phyloP scores from a whole-genome alignment of 2,329 filamentous ascomycete species.

The Neofusicoccum ribis region DNA sequence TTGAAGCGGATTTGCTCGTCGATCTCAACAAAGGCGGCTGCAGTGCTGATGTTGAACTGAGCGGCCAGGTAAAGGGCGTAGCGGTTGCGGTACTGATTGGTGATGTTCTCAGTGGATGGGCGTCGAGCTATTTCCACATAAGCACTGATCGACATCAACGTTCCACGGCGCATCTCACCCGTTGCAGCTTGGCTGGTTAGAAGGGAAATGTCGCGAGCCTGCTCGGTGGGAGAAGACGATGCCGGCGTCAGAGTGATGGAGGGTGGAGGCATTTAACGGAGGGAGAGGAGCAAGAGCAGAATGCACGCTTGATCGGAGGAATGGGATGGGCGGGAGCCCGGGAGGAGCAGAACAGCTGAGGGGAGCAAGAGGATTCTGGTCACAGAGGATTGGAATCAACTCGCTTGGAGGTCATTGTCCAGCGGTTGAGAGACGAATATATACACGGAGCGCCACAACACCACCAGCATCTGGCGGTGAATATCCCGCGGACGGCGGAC shows the following conservation, averaged over 20 bases:
- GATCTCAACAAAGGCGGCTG: slow-evolving; percentile 39
- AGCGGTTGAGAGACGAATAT: background rate
- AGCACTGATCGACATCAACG: background rate
- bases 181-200: background rate
- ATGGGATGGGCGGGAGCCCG: background rate
- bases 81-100: slow-evolving; percentile 32
- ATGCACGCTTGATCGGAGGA: background rate
- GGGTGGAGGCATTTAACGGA: slow-evolving; percentile 14
- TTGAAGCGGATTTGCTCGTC: slow-evolving; percentile 31
- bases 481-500: background rate
- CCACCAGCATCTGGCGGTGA: slow-evolving; percentile 5
- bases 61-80: slow-evolving; percentile 42
- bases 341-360: background rate
- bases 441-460: background rate
- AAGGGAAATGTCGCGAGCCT: background rate
- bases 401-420: background rate
- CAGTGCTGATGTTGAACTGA: slow-evolving; percentile 41
- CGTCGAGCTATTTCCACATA: background rate
- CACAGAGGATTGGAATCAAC: slow-evolving; percentile 10
- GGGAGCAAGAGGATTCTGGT: background rate
- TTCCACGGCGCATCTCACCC: background rate
- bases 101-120: slow-evolving; percentile 15
- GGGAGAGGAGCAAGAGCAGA: background rate
- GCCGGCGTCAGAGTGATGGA: slow-evolving; percentile 17
- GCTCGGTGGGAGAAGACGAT: background rate